These are phyloP conservation scores for Brassica cretica DNA, from an alignment of 345 rosid genomes.

Conservation along the genomic window DNA sequence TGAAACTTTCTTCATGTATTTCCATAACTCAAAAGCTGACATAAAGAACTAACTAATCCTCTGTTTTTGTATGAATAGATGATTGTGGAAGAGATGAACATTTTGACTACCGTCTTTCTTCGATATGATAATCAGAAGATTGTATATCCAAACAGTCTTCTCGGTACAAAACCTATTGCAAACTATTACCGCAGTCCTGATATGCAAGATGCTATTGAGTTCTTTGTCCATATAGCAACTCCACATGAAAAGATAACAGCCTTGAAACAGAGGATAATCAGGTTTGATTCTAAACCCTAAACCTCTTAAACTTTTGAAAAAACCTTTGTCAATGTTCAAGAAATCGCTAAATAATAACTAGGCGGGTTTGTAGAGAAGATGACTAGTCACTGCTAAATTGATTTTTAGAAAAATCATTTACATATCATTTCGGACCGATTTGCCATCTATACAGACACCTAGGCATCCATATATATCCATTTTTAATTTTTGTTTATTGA, in stretches of 20 bases:
- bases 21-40: not conserved
- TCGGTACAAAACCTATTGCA: constrained; percentile 66
- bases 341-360: not conserved
- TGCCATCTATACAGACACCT: no score
- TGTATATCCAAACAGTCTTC: constrained; percentile 62
- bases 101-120: constrained; percentile 74
- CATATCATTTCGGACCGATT: no score
- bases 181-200: constrained; percentile 92
- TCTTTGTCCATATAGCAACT: constrained; percentile 70
- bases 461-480: no score
- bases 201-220: constrained; percentile 82
- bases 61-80: constrained; percentile 43
- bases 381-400: not conserved
- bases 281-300: constrained; percentile 37
- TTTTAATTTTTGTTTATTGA: no score
- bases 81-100: constrained; percentile 96
- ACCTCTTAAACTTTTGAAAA: not conserved
- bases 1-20: not conserved
- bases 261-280: constrained; percentile 64
- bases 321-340: not conserved
- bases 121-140: constrained; percentile 78
- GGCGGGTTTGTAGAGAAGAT: not conserved
- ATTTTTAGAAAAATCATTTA: no score
- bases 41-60: constrained; percentile 15
- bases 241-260: constrained; percentile 67